These are phyloP conservation scores for Comarum palustre DNA, from an alignment of 306 rosid species.

Conservation along the genomic window DNA sequence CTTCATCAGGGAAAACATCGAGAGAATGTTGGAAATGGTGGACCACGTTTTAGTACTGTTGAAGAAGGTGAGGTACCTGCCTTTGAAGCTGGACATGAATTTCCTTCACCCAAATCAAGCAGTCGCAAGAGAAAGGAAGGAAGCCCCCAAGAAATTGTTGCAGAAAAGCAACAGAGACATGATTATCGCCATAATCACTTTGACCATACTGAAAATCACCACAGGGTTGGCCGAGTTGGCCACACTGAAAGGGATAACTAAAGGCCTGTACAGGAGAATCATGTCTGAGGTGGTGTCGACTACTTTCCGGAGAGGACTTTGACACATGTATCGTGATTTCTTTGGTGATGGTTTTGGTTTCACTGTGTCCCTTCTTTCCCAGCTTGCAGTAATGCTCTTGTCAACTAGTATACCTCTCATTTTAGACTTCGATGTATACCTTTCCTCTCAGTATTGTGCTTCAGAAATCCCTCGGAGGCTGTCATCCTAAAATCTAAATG, in stretches of 20 bases:
- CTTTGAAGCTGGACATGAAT: constrained; percentile 36
- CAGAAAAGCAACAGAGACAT: constrained; percentile 60
- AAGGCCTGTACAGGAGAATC: constrained; percentile 67
- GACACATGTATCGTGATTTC: background rate
- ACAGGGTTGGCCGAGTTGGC: constrained; percentile 42
- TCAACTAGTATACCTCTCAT: background rate
- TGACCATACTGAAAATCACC: constrained; percentile 47
- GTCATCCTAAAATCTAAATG: background rate
- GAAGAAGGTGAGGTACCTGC: constrained; percentile 85
- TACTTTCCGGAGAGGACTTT: background rate
- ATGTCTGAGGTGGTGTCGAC: constrained; percentile 36
- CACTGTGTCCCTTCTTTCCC: background rate
- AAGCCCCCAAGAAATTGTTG: constrained; percentile 50
- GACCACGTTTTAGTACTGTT: constrained; percentile 50
- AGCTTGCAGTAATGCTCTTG: background rate
- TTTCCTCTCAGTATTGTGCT: background rate
- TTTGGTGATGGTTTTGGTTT: background rate
- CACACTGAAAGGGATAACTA: constrained; percentile 63
- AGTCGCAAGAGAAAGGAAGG: constrained; percentile 75
- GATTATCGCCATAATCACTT: constrained; percentile 43
- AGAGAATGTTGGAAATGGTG: constrained; percentile 51
- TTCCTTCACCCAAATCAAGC: constrained; percentile 58
- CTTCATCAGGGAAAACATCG: constrained; percentile 53
- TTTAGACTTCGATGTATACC: background rate
- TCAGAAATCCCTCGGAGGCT: background rate